phyloP scores from a whole-genome alignment of 2,329 filamentous ascomycete species.

The Hymenoscyphus occultus region DNA sequence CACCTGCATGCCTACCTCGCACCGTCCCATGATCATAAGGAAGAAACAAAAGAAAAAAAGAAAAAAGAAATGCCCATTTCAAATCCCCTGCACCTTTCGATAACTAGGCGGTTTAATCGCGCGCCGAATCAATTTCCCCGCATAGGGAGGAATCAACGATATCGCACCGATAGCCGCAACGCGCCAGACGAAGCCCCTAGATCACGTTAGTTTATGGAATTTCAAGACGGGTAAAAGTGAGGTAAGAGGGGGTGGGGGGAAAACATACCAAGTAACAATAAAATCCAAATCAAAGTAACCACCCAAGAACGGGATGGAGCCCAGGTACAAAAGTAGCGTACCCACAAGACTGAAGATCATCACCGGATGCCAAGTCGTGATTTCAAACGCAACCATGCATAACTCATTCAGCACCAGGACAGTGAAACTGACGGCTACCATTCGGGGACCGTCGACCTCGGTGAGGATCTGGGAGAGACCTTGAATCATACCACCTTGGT shows the following conservation, averaged over 20 bases:
- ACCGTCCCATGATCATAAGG: neutral
- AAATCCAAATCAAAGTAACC: constrained; percentile 85
- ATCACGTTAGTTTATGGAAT: too few species aligned
- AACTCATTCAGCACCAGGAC: constrained; percentile 91
- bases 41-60: too few species aligned
- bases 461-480: constrained; percentile 88
- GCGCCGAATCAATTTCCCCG: constrained; percentile 77
- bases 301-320: constrained; percentile 80
- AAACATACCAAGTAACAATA: constrained; percentile 63
- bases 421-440: constrained; percentile 91
- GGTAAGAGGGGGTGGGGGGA: neutral
- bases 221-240: neutral
- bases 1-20: too few species aligned
- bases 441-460: constrained; percentile 66
- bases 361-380: constrained; percentile 93
- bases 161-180: constrained; percentile 76
- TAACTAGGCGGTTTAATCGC: constrained; percentile 91
- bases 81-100: constrained; percentile 78
- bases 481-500: constrained; percentile 94
- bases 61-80: neutral
- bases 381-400: constrained; percentile 93
- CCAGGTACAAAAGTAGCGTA: constrained; percentile 77
- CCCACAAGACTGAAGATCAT: constrained; percentile 85
- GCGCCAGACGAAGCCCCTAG: constrained; percentile 82
- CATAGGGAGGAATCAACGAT: constrained; percentile 82